phyloP scores from a whole-genome alignment of 257 asterid species.

The Solanum pinnatisectum region DNA sequence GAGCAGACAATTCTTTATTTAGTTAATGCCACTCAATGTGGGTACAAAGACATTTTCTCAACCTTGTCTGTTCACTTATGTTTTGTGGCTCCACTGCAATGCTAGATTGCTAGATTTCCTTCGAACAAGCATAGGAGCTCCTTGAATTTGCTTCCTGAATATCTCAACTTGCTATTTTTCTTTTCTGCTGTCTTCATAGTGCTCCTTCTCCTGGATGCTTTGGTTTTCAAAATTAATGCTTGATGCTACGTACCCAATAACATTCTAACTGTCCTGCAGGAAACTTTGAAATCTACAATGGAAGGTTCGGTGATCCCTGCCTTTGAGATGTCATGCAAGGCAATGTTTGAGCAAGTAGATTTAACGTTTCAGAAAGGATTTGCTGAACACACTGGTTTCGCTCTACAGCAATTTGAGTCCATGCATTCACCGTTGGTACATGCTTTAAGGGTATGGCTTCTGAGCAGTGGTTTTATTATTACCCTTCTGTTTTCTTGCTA shows the following conservation, averaged over 20 bases:
- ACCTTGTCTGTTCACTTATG: neutral
- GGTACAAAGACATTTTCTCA: neutral
- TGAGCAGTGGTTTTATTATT: neutral
- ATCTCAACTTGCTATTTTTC: neutral
- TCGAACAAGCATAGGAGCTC: neutral
- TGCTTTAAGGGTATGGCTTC: conserved; percentile 56
- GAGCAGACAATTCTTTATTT: neutral
- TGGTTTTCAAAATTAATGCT: neutral
- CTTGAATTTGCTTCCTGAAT: neutral
- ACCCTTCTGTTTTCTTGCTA: neutral
- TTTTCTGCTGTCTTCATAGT: neutral
- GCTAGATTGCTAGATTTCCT: neutral
- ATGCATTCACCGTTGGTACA: conserved; percentile 72
- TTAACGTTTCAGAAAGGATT: conserved; percentile 80
- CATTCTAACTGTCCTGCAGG: conserved; percentile 42
- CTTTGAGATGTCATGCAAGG: conserved; percentile 83
- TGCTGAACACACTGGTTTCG: conserved; percentile 61
- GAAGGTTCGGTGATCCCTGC: conserved; percentile 90
- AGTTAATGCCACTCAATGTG: neutral
- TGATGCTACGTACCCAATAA: neutral
- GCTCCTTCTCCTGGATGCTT: neutral
- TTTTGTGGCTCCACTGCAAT: neutral
- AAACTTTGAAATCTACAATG: conserved; percentile 60
- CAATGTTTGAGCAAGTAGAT: conserved; percentile 95
- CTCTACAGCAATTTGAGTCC: conserved; percentile 75